These are phyloP conservation scores for Lactifluus piperatus DNA, from an alignment of 768 basidiomycete species.

Conservation along the genomic window DNA sequence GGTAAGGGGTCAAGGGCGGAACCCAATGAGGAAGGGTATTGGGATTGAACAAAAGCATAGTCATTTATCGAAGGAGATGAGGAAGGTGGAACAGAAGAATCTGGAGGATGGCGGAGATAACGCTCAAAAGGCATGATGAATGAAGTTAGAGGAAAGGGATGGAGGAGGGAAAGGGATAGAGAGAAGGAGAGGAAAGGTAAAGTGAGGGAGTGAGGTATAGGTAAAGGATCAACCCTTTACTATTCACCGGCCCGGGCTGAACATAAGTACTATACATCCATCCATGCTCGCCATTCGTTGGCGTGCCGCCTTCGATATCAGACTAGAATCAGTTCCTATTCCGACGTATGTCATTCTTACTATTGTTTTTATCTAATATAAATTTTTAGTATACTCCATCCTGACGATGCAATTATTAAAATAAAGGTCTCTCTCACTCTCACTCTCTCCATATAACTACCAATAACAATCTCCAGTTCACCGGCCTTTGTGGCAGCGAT, in stretches of 20 bases:
- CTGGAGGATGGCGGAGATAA: conserved; percentile 13
- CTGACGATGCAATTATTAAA: conserved; percentile 74
- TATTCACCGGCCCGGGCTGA: conserved; percentile 36
- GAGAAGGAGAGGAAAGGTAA: not conserved
- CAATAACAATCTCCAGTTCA: conserved; percentile 35
- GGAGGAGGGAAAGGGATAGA: not conserved
- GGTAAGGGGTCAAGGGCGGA: conserved; percentile 4
- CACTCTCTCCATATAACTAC: too few species aligned
- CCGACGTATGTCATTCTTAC: conserved; percentile 43
- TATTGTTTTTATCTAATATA: not conserved
- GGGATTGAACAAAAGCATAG: conserved; percentile 3
- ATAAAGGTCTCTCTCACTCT: conserved; percentile 40
- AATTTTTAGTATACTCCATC: conserved; percentile 49
- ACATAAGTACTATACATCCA: too few species aligned
- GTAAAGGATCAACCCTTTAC: too few species aligned
- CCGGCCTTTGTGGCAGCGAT: conserved; percentile 67
- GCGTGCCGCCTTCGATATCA: conserved; percentile 61
- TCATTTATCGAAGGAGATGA: conserved; percentile 8
- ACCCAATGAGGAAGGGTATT: conserved; percentile 5
- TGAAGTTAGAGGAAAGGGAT: not conserved
- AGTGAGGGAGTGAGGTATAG: not conserved
- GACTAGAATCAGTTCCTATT: conserved; percentile 52
- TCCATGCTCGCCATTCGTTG: conserved; percentile 30
- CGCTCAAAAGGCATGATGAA: conserved; percentile 19
- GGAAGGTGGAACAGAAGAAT: conserved; percentile 1